Conservation (phyloP, 1,139 yeast species). For the Starmera stellimalicola region DNA sequence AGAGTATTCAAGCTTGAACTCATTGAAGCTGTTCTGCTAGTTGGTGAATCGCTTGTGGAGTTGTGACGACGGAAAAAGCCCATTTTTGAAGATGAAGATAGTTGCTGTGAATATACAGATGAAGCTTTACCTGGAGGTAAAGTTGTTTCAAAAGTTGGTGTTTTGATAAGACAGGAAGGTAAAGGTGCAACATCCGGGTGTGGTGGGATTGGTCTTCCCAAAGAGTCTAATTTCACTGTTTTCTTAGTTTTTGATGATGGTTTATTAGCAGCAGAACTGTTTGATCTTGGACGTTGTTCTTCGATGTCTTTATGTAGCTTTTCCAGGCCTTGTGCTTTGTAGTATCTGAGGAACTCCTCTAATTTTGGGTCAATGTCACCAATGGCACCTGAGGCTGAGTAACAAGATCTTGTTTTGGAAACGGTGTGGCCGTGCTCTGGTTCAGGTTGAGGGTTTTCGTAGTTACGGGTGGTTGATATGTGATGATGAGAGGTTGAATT, state of each 20-base stretch:
- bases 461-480: constrained; percentile 7
- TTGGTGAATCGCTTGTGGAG: constrained; percentile 4
- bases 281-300: background rate
- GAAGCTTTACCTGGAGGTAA: constrained; percentile 2
- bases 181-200: constrained; percentile 36
- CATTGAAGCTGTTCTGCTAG: constrained; percentile 3
- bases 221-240: constrained; percentile 20
- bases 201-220: constrained; percentile 35
- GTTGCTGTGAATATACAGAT: constrained; percentile 3
- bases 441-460: constrained; percentile 7
- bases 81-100: constrained; percentile 9
- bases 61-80: constrained; percentile 11
- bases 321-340: constrained; percentile 28
- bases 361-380: constrained; percentile 41
- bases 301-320: constrained; percentile 20
- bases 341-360: constrained; percentile 47
- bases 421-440: constrained; percentile 1
- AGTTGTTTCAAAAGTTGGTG: constrained; percentile 16
- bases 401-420: constrained; percentile 9
- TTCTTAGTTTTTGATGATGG: constrained; percentile 5
- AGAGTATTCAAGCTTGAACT: constrained; percentile 1
- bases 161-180: constrained; percentile 36
- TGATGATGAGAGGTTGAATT: background rate
- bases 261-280: constrained; percentile 1
- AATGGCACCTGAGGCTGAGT: constrained; percentile 2